These are phyloP conservation scores for Penicillium herquei DNA, from an alignment of 495 filamentous ascomycete species.

Conservation along the genomic window DNA sequence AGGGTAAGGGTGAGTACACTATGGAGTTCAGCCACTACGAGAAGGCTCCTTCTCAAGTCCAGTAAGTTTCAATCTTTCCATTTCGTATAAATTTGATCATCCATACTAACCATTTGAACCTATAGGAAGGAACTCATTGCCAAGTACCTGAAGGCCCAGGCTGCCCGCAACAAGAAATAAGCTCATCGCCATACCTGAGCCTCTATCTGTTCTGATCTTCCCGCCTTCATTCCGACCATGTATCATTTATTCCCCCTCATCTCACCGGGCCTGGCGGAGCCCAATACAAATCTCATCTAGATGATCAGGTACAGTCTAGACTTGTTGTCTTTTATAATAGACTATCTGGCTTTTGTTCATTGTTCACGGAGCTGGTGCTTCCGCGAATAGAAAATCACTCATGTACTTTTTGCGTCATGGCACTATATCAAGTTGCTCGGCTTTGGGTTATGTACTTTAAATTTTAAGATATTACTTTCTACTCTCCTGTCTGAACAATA, in stretches of 20 bases:
- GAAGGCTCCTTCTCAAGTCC: conserved; percentile 80
- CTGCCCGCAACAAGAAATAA: conserved; percentile 70
- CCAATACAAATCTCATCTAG: conserved; percentile 7
- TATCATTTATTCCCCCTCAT: conserved; percentile 18
- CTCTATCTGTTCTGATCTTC: not conserved
- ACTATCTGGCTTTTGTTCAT: not conserved
- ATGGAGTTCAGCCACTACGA: conserved; percentile 99
- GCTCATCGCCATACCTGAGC: conserved; percentile 1
- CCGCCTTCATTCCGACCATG: conserved; percentile 6
- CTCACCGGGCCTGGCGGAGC: conserved; percentile 5
- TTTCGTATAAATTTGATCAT: not conserved
- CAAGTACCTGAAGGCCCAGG: conserved; percentile 83
- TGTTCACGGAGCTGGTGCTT: conserved; percentile 5
- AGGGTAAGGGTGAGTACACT: conserved; percentile 97
- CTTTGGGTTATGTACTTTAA: conserved; percentile 30
- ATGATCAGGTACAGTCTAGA: conserved; percentile 6
- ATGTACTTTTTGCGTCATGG: conserved; percentile 24
- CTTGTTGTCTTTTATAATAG: conserved; percentile 5
- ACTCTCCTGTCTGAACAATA: conserved; percentile 35
- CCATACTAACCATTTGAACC: conserved; percentile 13
- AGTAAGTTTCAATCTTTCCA: conserved; percentile 57
- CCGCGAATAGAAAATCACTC: conserved; percentile 9
- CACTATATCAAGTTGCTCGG: conserved; percentile 21
- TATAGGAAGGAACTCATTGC: conserved; percentile 80
- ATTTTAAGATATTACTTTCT: conserved; percentile 23